Percentiles rank a stretch among this genome's conserved stretches.
phyloP scores from a whole-genome alignment of 202 grass and related monocot genomes.

The Digitaria exilis region DNA sequence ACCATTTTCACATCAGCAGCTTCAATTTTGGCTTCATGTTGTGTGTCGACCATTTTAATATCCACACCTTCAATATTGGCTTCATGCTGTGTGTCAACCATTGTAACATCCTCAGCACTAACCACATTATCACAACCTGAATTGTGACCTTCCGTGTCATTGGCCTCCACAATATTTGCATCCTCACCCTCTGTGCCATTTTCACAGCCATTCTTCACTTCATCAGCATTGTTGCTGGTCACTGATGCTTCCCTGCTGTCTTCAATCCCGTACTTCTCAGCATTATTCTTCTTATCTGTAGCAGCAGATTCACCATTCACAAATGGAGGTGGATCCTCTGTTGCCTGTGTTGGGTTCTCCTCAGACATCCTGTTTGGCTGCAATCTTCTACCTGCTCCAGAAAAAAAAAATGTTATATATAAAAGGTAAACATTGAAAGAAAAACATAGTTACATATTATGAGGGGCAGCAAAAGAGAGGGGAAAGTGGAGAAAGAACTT shows the following conservation, averaged over 20 bases:
- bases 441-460: background rate
- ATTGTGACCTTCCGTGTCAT: conserved; percentile 11
- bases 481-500: background rate
- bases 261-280: conserved; percentile 13
- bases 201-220: conserved; percentile 31
- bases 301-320: conserved; percentile 20
- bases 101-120: conserved; percentile 29
- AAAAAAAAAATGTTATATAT: conserved; percentile 4
- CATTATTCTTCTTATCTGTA: conserved; percentile 26
- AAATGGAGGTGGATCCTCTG: conserved; percentile 34
- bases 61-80: conserved; percentile 1
- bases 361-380: conserved; percentile 15
- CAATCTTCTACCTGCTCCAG: conserved; percentile 16
- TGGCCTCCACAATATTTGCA: conserved; percentile 27
- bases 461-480: background rate
- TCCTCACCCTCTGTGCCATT: conserved; percentile 33
- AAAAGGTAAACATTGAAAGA: background rate
- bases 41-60: conserved; percentile 12
- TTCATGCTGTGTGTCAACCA: background rate
- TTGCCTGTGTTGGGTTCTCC: conserved; percentile 11
- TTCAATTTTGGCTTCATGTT: background rate
- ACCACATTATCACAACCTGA: background rate
- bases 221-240: background rate
- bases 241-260: conserved; percentile 21
- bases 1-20: conserved; percentile 20